phyloP scores from a whole-genome alignment of 495 filamentous ascomycete species.

The Lepraria neglecta region DNA sequence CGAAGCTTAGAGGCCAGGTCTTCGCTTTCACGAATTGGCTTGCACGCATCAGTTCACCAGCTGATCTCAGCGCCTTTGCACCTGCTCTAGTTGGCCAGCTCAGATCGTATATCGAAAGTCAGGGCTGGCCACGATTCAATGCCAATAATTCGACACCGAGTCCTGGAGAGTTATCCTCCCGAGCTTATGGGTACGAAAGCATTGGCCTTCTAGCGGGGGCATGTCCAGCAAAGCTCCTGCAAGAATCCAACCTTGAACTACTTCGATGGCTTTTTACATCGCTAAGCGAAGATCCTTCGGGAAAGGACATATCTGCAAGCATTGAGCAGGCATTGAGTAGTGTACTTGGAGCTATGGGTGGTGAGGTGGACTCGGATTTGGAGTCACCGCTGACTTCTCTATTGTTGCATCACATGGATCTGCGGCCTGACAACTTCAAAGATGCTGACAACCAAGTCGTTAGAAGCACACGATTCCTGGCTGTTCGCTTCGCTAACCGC shows the following conservation, averaged over 20 bases:
- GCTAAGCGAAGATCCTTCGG: conserved; percentile 70
- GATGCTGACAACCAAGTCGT: conserved; percentile 40
- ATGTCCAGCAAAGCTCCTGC: conserved; percentile 43
- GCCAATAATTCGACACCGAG: conserved; percentile 47
- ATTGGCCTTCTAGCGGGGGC: conserved; percentile 65
- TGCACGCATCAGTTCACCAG: conserved; percentile 61
- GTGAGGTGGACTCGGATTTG: conserved; percentile 40
- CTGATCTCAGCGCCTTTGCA: conserved; percentile 56
- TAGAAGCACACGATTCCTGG: conserved; percentile 68
- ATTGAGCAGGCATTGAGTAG: conserved; percentile 84
- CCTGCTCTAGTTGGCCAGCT: conserved; percentile 65
- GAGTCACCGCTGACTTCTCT: conserved; percentile 50
- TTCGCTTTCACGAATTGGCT: conserved; percentile 87
- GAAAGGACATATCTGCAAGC: conserved; percentile 69
- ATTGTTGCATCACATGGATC: conserved; percentile 60
- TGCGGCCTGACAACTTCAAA: conserved; percentile 43
- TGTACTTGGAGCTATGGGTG: conserved; percentile 55
- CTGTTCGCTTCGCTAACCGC: conserved; percentile 85
- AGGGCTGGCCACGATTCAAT: conserved; percentile 71
- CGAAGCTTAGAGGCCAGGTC: conserved; percentile 72
- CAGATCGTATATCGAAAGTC: conserved; percentile 65
- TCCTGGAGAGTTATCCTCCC: conserved; percentile 49
- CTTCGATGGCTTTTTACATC: conserved; percentile 75
- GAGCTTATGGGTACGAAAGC: conserved; percentile 73
- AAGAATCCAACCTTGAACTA: conserved; percentile 52